Evolutionary conservation across 495 filamentous ascomycete genomes (phyloP).

Genomic region (Antarctomyces pellizariae): DNA sequence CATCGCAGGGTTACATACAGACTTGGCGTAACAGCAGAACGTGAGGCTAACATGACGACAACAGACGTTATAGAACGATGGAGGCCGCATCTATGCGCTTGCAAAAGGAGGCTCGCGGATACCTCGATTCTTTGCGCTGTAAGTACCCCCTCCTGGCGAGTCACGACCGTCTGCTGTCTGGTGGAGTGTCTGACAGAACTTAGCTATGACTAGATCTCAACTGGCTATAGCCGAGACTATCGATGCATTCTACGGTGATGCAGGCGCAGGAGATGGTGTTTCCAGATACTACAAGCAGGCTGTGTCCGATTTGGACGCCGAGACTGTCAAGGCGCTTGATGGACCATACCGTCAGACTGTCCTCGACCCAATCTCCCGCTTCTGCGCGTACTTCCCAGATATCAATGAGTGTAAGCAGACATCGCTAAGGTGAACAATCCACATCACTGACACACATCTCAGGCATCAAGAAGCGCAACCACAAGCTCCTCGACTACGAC

Average conservation of each 20-base stretch:
- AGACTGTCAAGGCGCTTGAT: constrained; percentile 94
- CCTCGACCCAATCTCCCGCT: constrained; percentile 78
- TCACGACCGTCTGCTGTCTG: constrained; percentile 1
- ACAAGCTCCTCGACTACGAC: constrained; percentile 97
- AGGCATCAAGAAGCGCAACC: constrained; percentile 92
- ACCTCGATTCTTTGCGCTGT: constrained; percentile 86
- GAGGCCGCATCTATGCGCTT: constrained; percentile 75
- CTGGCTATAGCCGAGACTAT: constrained; percentile 99
- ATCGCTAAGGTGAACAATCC: neutral
- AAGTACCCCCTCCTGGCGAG: constrained; percentile 1
- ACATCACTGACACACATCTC: constrained; percentile 5
- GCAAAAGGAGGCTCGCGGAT: constrained; percentile 95
- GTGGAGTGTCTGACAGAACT: constrained; percentile 2
- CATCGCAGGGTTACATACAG: neutral
- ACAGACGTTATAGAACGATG: constrained; percentile 82
- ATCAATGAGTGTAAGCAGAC: constrained; percentile 73
- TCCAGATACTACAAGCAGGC: constrained; percentile 93
- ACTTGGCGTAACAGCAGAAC: neutral
- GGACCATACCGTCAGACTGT: constrained; percentile 93
- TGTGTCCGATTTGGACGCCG: constrained; percentile 87
- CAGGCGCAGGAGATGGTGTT: constrained; percentile 82
- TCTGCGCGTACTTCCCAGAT: constrained; percentile 97
- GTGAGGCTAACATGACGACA: constrained; percentile 6
- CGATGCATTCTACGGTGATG: constrained; percentile 95
- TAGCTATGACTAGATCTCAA: constrained; percentile 96